A percentile compares a stretch with the other conserved stretches of the same genome.
Conservation (phyloP, 495 filamentous ascomycete genomes). For the Penicillium paxilli region DNA sequence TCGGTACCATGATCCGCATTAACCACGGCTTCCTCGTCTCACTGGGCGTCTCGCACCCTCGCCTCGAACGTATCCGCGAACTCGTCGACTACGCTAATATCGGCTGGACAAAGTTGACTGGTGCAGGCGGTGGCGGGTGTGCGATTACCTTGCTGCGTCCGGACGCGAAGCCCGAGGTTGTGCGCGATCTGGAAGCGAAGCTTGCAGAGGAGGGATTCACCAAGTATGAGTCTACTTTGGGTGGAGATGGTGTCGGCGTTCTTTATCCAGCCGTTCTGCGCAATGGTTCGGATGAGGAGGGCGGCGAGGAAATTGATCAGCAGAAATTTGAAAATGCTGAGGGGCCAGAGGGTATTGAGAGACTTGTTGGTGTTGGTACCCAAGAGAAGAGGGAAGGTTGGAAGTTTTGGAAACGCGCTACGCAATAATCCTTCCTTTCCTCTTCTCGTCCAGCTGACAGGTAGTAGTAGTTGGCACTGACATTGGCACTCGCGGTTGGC, state of each 20-base stretch:
- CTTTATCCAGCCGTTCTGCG: constrained; percentile 86
- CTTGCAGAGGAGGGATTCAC: constrained; percentile 76
- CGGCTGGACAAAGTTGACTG: constrained; percentile 96
- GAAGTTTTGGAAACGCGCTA: constrained; percentile 82
- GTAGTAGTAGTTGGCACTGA: too few relatives aligned
- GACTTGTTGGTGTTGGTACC: constrained; percentile 59
- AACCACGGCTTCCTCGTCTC: constrained; percentile 90
- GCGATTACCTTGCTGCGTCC: constrained; percentile 88
- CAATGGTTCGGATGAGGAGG: constrained; percentile 68
- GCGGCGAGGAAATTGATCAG: constrained; percentile 89
- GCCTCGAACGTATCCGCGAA: constrained; percentile 87
- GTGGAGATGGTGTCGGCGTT: constrained; percentile 89
- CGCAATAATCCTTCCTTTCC: constrained; percentile 8
- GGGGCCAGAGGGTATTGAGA: constrained; percentile 78
- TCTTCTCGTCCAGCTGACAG: too few relatives aligned
- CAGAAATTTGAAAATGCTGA: constrained; percentile 85
- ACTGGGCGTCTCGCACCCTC: constrained; percentile 90
- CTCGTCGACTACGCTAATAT: constrained; percentile 86
- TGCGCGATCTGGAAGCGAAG: constrained; percentile 61
- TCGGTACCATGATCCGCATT: constrained; percentile 85
- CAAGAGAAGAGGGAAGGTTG: constrained; percentile 76
- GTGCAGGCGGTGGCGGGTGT: constrained; percentile 92
- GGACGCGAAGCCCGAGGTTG: constrained; percentile 45
- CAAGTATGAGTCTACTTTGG: constrained; percentile 83
- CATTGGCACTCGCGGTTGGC: too few relatives aligned